phyloP scores from a whole-genome alignment of 768 basidiomycete genomes.

The Filobasidium floriforme region DNA sequence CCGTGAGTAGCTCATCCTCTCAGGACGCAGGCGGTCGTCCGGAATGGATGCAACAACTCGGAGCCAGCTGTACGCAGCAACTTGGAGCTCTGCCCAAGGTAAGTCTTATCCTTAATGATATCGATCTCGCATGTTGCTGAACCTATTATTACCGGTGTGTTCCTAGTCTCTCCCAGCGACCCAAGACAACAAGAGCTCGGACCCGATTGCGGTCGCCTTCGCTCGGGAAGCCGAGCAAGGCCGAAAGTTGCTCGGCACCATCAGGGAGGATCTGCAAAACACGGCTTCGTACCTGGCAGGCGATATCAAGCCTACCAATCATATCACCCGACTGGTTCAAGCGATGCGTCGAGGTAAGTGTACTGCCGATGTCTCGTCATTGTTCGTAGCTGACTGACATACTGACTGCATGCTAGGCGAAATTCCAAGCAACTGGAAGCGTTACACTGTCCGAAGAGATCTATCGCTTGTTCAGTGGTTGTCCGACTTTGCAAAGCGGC shows the following conservation, averaged over 20 bases:
- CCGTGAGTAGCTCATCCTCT: slow-evolving; percentile 10
- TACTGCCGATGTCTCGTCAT: background rate
- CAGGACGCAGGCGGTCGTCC: slow-evolving; percentile 52
- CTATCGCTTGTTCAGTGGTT: slow-evolving; percentile 83
- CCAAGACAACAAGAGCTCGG: slow-evolving; percentile 53
- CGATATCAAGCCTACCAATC: slow-evolving; percentile 88
- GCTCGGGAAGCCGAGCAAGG: slow-evolving; percentile 78
- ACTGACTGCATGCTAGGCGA: slow-evolving; percentile 54
- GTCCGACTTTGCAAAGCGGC: slow-evolving; percentile 66
- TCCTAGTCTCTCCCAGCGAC: background rate
- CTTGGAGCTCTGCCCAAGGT: slow-evolving; percentile 67
- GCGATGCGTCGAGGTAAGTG: slow-evolving; percentile 72
- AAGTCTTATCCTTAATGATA: too few species aligned
- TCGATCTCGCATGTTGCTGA: too few species aligned
- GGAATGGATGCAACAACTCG: slow-evolving; percentile 67
- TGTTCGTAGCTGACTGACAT: background rate
- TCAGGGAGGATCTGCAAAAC: slow-evolving; percentile 71
- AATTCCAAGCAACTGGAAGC: slow-evolving; percentile 77
- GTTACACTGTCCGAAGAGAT: slow-evolving; percentile 75
- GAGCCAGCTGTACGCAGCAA: slow-evolving; percentile 45
- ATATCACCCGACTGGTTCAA: slow-evolving; percentile 83
- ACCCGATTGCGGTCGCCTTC: slow-evolving; percentile 83
- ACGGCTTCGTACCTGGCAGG: slow-evolving; percentile 79
- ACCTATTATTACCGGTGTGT: background rate
- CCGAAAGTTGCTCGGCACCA: slow-evolving; percentile 64